A percentile compares a stretch with the other conserved stretches of the same genome.
These are phyloP conservation scores for Magnusiomyces paraingens DNA, from an alignment of 1,139 yeast genomes.

Conservation along the genomic window DNA sequence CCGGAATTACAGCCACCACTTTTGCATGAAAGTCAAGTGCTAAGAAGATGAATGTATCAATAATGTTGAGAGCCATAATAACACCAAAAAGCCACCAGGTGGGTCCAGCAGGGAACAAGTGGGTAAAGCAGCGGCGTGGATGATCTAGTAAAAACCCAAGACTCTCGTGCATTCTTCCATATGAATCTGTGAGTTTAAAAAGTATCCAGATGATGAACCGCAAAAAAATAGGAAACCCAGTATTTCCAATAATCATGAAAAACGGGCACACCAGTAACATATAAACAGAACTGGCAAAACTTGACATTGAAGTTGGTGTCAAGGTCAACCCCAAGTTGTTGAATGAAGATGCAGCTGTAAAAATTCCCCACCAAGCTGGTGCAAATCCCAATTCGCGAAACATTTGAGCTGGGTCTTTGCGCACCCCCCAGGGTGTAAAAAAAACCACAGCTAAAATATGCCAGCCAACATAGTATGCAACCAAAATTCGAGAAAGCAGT, in stretches of 20 bases:
- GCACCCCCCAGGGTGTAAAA: slow-evolving; percentile 60
- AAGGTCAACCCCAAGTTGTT: slow-evolving; percentile 79
- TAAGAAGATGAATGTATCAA: slow-evolving; percentile 73
- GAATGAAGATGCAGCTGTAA: slow-evolving; percentile 72
- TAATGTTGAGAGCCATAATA: slow-evolving; percentile 59
- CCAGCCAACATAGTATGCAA: slow-evolving; percentile 66
- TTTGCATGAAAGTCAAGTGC: slow-evolving; percentile 60
- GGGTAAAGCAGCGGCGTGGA: slow-evolving; percentile 92
- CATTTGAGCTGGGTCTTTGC: slow-evolving; percentile 42
- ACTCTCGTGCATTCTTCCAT: slow-evolving; percentile 52
- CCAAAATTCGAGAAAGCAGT: slow-evolving; percentile 59
- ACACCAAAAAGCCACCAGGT: slow-evolving; percentile 91
- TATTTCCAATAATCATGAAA: slow-evolving; percentile 82
- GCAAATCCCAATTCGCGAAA: slow-evolving; percentile 52
- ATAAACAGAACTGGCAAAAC: slow-evolving; percentile 58
- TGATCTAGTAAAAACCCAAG: slow-evolving; percentile 84
- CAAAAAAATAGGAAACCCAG: slow-evolving; percentile 81
- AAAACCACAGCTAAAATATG: slow-evolving; percentile 54
- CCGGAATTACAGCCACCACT: slow-evolving; percentile 42
- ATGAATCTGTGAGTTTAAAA: slow-evolving; percentile 58
- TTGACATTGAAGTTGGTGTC: slow-evolving; percentile 69
- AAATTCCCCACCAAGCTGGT: slow-evolving; percentile 90
- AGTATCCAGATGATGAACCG: slow-evolving; percentile 76
- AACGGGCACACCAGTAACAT: slow-evolving; percentile 56
- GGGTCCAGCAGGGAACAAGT: slow-evolving; percentile 83